These are phyloP conservation scores for Colletotrichum sp. DNA, from an alignment of 2,329 filamentous ascomycete genomes.

Conservation along the genomic window DNA sequence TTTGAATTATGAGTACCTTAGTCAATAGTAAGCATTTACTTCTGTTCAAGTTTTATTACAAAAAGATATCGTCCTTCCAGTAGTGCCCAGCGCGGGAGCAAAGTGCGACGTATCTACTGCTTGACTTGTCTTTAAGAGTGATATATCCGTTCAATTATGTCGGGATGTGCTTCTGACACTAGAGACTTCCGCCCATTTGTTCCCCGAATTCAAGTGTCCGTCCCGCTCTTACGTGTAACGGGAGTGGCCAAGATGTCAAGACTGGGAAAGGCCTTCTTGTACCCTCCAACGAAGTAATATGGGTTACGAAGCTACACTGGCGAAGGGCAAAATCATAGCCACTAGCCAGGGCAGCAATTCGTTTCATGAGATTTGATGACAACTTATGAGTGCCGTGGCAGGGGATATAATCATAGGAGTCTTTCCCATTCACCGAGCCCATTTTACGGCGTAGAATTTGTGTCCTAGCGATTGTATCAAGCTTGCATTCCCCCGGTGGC, in stretches of 20 bases:
- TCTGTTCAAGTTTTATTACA: background rate
- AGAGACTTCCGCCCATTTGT: background rate
- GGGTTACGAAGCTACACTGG: background rate
- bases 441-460: background rate
- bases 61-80: background rate
- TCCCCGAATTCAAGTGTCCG: background rate
- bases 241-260: background rate
- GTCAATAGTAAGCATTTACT: background rate
- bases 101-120: background rate
- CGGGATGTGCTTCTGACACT: background rate
- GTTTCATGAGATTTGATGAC: background rate
- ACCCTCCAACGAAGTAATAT: background rate
- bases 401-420: background rate
- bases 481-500: background rate
- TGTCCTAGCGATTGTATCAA: background rate
- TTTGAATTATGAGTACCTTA: background rate
- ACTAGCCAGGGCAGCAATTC: background rate
- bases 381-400: background rate
- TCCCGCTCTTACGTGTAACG: rapidly evolving
- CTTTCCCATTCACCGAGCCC: background rate
- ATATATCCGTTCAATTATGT: background rate
- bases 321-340: background rate
- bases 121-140: background rate
- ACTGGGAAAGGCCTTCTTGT: background rate
- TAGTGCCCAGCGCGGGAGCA: background rate